phyloP scores from a whole-genome alignment of 2,329 filamentous ascomycete genomes.

The Colletotrichum horii region DNA sequence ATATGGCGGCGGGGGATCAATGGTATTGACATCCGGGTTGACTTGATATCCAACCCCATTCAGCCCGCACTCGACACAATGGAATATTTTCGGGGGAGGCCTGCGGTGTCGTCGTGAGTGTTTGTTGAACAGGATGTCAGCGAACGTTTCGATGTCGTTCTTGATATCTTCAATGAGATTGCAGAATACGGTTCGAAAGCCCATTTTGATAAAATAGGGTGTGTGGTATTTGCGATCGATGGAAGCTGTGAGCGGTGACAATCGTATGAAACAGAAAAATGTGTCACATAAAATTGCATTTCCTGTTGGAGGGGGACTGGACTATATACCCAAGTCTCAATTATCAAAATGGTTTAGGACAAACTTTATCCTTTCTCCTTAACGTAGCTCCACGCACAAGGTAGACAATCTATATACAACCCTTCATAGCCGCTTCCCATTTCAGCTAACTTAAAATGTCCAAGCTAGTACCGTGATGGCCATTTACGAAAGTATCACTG shows the following conservation, averaged over 20 bases:
- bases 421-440: background rate
- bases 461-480: background rate
- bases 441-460: background rate
- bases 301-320: accelerated
- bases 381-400: background rate
- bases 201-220: background rate
- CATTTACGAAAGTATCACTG: accelerated
- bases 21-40: accelerated
- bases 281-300: background rate
- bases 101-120: background rate
- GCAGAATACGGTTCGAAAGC: background rate
- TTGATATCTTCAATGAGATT: background rate
- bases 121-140: background rate
- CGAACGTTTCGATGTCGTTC: accelerated
- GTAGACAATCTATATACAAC: background rate
- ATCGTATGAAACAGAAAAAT: background rate
- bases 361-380: background rate
- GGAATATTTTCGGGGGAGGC: background rate
- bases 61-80: accelerated
- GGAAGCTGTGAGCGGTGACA: background rate
- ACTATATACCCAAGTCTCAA: background rate
- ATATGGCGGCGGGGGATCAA: background rate
- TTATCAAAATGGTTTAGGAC: background rate
- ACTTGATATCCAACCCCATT: background rate
- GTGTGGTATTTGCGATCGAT: background rate